phyloP scores from a whole-genome alignment of 257 asterid species.

The Jasminum sambac region DNA sequence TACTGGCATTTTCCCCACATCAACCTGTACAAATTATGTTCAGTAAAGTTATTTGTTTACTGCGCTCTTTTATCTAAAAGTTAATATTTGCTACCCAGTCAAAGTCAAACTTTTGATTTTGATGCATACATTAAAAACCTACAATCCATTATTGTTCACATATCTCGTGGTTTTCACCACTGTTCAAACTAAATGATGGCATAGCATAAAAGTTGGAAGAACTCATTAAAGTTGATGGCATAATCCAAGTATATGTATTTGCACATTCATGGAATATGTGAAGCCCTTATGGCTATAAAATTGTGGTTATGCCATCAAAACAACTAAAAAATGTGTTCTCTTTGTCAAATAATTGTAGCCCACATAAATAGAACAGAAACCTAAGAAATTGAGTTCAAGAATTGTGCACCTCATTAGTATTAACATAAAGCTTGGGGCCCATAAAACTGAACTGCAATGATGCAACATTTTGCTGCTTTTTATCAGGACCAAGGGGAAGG shows the following conservation, averaged over 20 bases:
- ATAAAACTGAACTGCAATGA: conserved; percentile 77
- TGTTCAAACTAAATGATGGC: too few relatives aligned
- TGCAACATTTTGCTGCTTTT: conserved; percentile 63
- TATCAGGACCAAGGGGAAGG: conserved; percentile 70
- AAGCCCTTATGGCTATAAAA: not conserved
- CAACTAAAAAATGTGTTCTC: not conserved
- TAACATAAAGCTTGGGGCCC: conserved; percentile 82
- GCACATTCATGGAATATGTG: not conserved
- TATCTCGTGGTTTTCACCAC: too few relatives aligned
- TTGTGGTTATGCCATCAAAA: conserved; percentile 2
- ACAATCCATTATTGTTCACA: too few relatives aligned
- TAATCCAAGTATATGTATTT: too few relatives aligned
- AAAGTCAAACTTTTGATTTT: too few relatives aligned
- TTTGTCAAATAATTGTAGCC: not conserved
- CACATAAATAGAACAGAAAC: conserved; percentile 5
- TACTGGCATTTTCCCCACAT: conserved; percentile 59
- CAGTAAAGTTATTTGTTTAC: not conserved
- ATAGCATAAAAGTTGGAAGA: not conserved
- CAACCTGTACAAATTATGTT: conserved; percentile 49
- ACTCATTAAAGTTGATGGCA: conserved; percentile 2
- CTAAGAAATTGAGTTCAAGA: not conserved
- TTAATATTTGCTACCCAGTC: too few relatives aligned
- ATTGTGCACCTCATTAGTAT: conserved; percentile 53
- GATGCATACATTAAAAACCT: too few relatives aligned
- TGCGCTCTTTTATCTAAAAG: too few relatives aligned